Evolutionary conservation across 2,329 filamentous ascomycete genomes (phyloP).

Genomic region (Sordariomycetes sp.): DNA sequence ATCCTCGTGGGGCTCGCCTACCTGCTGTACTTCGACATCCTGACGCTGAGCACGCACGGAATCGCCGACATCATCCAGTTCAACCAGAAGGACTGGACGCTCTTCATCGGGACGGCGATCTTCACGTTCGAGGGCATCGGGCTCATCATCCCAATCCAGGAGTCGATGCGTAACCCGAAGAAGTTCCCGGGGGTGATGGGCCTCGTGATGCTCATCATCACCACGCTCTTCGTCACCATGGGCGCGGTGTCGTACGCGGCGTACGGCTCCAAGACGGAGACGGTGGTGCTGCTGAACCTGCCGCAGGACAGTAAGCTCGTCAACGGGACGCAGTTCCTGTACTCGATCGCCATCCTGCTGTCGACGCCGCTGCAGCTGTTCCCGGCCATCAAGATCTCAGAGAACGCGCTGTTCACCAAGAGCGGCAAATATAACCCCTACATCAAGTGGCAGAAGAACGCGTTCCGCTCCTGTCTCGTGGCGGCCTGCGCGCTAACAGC

Average conservation of each 20-base stretch:
- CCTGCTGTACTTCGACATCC: constrained; percentile 89
- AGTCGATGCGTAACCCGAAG: constrained; percentile 83
- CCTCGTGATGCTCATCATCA: constrained; percentile 91
- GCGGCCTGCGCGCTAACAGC: constrained; percentile 77
- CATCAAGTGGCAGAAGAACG: constrained; percentile 99
- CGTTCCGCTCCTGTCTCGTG: constrained; percentile 89
- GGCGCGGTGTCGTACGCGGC: constrained; percentile 92
- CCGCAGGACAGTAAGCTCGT: constrained; percentile 93
- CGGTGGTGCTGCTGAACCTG: constrained; percentile 90
- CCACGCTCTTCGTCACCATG: constrained; percentile 79
- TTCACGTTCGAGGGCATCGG: constrained; percentile 98
- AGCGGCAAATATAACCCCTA: constrained; percentile 97
- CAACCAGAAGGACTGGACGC: constrained; percentile 85
- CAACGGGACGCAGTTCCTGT: constrained; percentile 91
- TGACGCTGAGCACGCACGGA: constrained; percentile 67
- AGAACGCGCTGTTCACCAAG: constrained; percentile 85
- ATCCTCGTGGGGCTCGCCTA: constrained; percentile 89
- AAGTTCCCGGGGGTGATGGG: constrained; percentile 87
- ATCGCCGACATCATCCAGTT: constrained; percentile 82
- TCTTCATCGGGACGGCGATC: constrained; percentile 97
- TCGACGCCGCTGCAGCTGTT: constrained; percentile 96
- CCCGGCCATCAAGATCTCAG: constrained; percentile 91
- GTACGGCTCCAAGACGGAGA: constrained; percentile 90
- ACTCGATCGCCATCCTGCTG: constrained; percentile 93
- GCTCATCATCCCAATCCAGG: constrained; percentile 94